These are phyloP conservation scores for Lolium rigidum DNA, from an alignment of 176 grass and related monocot genomes.

Conservation along the genomic window DNA sequence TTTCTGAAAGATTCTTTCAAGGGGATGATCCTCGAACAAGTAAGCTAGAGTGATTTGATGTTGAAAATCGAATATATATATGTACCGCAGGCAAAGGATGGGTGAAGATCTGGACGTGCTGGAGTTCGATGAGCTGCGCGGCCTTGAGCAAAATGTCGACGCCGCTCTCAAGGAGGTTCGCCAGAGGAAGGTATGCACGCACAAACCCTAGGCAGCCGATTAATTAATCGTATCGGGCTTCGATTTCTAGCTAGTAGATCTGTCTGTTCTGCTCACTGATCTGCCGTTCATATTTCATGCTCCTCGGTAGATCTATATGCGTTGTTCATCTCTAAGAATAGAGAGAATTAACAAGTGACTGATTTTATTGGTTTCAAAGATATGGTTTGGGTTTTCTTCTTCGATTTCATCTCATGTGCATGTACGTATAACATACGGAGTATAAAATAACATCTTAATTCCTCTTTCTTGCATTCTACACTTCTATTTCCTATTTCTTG, in stretches of 20 bases:
- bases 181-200: slow-evolving; percentile 64
- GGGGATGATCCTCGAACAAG: neutral
- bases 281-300: slow-evolving; percentile 48
- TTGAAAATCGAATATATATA: neutral
- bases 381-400: neutral
- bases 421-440: neutral
- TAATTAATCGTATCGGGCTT: neutral
- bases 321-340: neutral
- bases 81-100: slow-evolving; percentile 66
- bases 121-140: slow-evolving; percentile 81
- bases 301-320: neutral
- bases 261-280: neutral
- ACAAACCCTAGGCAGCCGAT: slow-evolving; percentile 30
- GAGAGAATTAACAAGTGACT: neutral
- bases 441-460: neutral
- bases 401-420: neutral
- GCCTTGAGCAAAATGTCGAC: slow-evolving; percentile 89
- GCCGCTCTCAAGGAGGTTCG: slow-evolving; percentile 82
- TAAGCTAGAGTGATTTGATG: neutral
- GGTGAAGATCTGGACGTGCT: slow-evolving; percentile 81
- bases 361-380: neutral
- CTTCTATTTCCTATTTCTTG: neutral
- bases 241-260: neutral
- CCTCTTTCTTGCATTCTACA: neutral
- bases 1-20: neutral